phyloP scores from a whole-genome alignment of 345 rosid species.

The Salix brachista region DNA sequence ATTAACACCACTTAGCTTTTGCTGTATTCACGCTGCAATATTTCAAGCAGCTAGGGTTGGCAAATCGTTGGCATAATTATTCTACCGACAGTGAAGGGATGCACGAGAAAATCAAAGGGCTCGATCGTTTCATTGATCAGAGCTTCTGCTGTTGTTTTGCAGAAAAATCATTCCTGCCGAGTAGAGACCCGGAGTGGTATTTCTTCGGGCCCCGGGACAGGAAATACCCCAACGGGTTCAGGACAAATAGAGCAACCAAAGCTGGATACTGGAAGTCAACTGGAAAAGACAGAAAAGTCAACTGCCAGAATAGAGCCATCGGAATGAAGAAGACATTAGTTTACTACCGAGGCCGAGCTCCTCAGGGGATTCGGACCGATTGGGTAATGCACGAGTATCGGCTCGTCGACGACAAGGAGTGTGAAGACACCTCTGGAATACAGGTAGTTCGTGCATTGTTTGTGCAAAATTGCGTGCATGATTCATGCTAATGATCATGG shows the following conservation, averaged over 20 bases:
- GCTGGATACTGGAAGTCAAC: conserved; percentile 96
- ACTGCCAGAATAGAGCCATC: conserved; percentile 56
- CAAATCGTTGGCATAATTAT: not conserved
- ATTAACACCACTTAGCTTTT: not conserved
- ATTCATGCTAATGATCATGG: not conserved
- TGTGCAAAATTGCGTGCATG: not conserved
- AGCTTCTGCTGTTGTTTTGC: not conserved
- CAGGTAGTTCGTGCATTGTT: conserved; percentile 49
- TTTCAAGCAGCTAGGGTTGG: not conserved
- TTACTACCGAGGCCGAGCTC: conserved; percentile 85
- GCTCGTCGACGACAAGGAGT: conserved; percentile 80
- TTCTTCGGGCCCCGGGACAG: conserved; percentile 92
- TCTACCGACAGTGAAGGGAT: no score
- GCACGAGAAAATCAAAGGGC: not conserved
- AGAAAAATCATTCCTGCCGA: conserved; percentile 85
- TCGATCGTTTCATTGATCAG: not conserved
- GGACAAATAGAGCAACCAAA: conserved; percentile 83
- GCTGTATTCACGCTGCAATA: not conserved
- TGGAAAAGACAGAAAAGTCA: conserved; percentile 75
- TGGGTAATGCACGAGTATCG: conserved; percentile 98
- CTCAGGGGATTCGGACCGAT: conserved; percentile 82
- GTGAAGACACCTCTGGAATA: conserved; percentile 63
- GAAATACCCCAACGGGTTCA: conserved; percentile 82
- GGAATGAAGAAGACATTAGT: conserved; percentile 97
- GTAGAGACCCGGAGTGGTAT: conserved; percentile 95